phyloP scores from a whole-genome alignment of 169 alveolate species.

The Eimeria praecox region DNA sequence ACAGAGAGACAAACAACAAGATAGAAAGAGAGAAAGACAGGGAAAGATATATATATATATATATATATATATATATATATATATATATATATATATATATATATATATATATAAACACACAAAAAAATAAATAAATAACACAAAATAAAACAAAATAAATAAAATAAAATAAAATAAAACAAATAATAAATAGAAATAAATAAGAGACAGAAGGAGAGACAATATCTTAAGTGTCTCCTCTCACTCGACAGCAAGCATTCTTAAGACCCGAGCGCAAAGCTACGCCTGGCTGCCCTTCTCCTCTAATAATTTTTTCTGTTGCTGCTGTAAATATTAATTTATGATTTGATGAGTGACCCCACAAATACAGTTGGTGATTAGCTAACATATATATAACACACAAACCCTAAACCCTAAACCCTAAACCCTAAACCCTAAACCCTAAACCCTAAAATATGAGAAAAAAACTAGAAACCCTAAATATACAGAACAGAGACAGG shows the following conservation, averaged over 20 bases:
- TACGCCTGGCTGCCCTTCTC: constrained; percentile 91
- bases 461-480: background rate
- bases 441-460: background rate
- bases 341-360: constrained; percentile 94
- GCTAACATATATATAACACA: constrained; percentile 39
- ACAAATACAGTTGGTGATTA: constrained; percentile 88
- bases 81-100: too few species aligned
- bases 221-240: too few species aligned
- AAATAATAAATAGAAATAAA: too few species aligned
- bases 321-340: constrained; percentile 90
- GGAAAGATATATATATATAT: too few species aligned
- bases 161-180: background rate
- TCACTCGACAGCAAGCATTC: constrained; percentile 82
- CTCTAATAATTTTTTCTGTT: constrained; percentile 87
- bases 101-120: too few species aligned
- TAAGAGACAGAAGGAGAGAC: too few species aligned
- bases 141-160: background rate
- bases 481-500: background rate
- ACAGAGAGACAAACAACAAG: too few species aligned
- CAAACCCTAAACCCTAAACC: background rate
- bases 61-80: too few species aligned
- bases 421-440: background rate
- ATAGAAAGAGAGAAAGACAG: too few species aligned
- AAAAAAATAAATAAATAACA: too few species aligned
- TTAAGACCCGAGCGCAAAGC: constrained; percentile 90